Evolutionary conservation across 1,284 basidiomycete species (phyloP), one percentile per base, ranked within the genome.

Genomic region (Ustilago xerochloae): DNA sequence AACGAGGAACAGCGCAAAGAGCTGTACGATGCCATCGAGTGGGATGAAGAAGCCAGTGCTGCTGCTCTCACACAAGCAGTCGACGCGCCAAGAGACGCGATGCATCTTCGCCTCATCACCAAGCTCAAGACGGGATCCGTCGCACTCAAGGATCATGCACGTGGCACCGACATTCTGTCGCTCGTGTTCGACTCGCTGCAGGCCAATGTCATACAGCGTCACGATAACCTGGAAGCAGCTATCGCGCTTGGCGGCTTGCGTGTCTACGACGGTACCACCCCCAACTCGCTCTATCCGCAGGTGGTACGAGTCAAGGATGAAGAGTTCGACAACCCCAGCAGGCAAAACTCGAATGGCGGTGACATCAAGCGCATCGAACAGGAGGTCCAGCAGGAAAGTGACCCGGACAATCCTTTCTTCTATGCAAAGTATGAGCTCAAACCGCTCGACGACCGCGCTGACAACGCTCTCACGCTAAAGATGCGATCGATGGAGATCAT

Each of bases 401-500:
- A 82, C 26, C 72, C 68, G 15, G 73, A 80, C 32, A 90, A 93
- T 53, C 92, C 95, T 2, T 98, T 99, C 88, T 94, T 99, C 85
- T 93, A 89, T 77, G 86, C 97, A 79, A 93, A 92, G 81, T 93
- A 95, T 76, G 97, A 99, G 86, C 90, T 91, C 65, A 95, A 94
- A 76, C 97, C 97, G 8, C 87, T 98, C 41, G 94, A 98, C 84
- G 91, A 92, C 55, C 90, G 93, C 45, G 95, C 97, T 33, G 96
- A 99, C 84, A 97, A 89, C 79, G 94, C 92, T 0, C 86, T 99
- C 58, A 92, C 91, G 6, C 89, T 97, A 56, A 91, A 90, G 63
- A 93, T 99, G 92, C 90, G 94, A 6, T 93, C 96, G 80, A 92
- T 97, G 90, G 96, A 99, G 85, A 93, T 99, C 76, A 93, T 99